Percentiles rank a stretch among this genome's conserved stretches.
phyloP scores from a whole-genome alignment of 2,329 filamentous ascomycete genomes.

The Colletotrichum sp. region DNA sequence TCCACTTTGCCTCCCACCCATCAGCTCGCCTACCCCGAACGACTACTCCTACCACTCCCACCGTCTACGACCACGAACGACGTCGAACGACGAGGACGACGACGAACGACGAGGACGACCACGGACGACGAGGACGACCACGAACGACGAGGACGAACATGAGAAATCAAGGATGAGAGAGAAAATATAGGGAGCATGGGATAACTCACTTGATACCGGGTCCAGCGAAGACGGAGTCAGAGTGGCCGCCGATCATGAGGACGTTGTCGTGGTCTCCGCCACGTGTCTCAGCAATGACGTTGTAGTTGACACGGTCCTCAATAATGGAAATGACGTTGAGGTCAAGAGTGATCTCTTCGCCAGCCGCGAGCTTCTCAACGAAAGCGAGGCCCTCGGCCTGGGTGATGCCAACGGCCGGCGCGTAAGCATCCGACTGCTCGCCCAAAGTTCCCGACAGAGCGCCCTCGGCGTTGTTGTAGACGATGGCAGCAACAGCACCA shows the following conservation, averaged over 20 bases:
- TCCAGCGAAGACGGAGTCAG: conserved; percentile 52
- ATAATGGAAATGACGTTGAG: conserved; percentile 52
- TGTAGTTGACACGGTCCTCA: conserved; percentile 52
- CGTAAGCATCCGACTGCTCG: conserved; percentile 46
- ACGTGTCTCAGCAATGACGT: conserved; percentile 55
- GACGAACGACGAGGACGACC: no score
- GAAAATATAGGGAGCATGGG: not conserved
- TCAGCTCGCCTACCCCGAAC: no score
- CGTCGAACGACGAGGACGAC: no score
- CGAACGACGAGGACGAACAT: no score
- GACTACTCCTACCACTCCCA: no score
- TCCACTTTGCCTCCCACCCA: no score
- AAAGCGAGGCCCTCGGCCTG: conserved; percentile 46
- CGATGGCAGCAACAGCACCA: conserved; percentile 60
- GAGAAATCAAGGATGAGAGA: no score
- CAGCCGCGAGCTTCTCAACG: conserved; percentile 32
- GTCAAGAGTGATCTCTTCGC: conserved; percentile 35
- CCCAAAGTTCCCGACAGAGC: conserved; percentile 60
- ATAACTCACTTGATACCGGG: conserved; percentile 60
- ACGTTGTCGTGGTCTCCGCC: conserved; percentile 53
- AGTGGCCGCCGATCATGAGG: conserved; percentile 52
- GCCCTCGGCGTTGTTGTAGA: conserved; percentile 68
- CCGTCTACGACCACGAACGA: no score
- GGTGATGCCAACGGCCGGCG: conserved; percentile 58
- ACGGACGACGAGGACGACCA: no score